These are phyloP conservation scores for Suhomyces choctaworum DNA, from an alignment of 1,139 yeast genomes.

Conservation along the genomic window DNA sequence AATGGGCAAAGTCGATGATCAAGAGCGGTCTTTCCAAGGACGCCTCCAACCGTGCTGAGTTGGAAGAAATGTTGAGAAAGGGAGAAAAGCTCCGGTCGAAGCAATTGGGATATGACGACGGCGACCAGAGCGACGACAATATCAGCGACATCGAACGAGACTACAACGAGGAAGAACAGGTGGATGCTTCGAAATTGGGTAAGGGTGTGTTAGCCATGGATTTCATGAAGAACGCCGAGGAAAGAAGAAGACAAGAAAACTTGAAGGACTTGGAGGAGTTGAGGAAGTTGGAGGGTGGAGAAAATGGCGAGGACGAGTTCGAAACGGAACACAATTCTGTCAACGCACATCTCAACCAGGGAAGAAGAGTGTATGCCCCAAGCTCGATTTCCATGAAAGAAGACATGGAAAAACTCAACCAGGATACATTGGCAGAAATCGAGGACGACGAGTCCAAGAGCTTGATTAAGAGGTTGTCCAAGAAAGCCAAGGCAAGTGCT, in stretches of 20 bases:
- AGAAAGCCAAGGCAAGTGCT: slow-evolving; percentile 23
- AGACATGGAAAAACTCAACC: slow-evolving; percentile 44
- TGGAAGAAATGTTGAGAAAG: slow-evolving; percentile 90
- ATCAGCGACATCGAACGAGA: slow-evolving; percentile 54
- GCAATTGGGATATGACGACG: slow-evolving; percentile 67
- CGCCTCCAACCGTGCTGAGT: slow-evolving; percentile 75
- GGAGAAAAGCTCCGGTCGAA: slow-evolving; percentile 77
- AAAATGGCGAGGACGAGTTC: slow-evolving; percentile 30
- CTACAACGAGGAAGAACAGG: slow-evolving; percentile 32
- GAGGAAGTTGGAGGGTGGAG: slow-evolving; percentile 46
- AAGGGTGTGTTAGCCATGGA: slow-evolving; percentile 94
- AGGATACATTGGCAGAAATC: slow-evolving; percentile 47
- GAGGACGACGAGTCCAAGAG: slow-evolving; percentile 55
- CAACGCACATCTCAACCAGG: slow-evolving; percentile 60
- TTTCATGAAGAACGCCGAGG: slow-evolving; percentile 88
- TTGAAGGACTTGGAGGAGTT: slow-evolving; percentile 52
- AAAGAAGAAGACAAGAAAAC: slow-evolving; percentile 58
- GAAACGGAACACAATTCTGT: slow-evolving; percentile 31
- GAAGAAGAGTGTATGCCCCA: slow-evolving; percentile 84
- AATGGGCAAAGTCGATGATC: slow-evolving; percentile 91
- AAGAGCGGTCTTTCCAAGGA: slow-evolving; percentile 90
- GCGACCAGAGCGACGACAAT: slow-evolving; percentile 51
- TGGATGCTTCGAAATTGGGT: slow-evolving; percentile 52
- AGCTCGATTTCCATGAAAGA: slow-evolving; percentile 49
- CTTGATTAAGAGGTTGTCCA: slow-evolving; percentile 41